Conservation (phyloP, 208 protist genomes). For the Crithidia bombi region DNA sequence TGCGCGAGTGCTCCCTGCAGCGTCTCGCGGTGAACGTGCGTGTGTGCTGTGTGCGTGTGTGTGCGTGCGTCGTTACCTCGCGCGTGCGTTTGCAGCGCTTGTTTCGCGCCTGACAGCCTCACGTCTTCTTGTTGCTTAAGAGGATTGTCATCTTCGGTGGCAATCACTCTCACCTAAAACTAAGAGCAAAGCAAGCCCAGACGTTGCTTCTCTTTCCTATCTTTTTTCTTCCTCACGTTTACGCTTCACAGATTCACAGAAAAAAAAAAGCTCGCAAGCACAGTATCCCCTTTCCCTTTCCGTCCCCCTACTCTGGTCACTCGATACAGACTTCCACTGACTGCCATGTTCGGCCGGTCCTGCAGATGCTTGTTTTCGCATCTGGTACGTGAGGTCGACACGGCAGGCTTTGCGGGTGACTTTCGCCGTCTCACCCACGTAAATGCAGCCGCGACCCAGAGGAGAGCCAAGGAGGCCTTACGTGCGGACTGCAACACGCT, state of each 20-base stretch:
- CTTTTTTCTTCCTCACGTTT: slow-evolving; percentile 17
- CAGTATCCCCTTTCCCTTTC: slow-evolving; percentile 10
- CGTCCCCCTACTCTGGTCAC: slow-evolving; percentile 8
- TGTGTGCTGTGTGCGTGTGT: too few relatives aligned
- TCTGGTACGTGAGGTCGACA: slow-evolving; percentile 80
- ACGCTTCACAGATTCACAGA: not conserved
- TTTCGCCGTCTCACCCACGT: slow-evolving; percentile 58
- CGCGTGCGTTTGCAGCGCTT: too few relatives aligned
- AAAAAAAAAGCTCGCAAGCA: not conserved
- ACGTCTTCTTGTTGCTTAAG: too few relatives aligned
- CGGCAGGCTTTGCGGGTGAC: slow-evolving; percentile 73
- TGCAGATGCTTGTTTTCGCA: slow-evolving; percentile 30
- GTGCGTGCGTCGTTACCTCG: too few relatives aligned
- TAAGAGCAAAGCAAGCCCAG: too few relatives aligned
- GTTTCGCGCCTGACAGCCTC: too few relatives aligned
- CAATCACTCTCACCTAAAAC: too few relatives aligned
- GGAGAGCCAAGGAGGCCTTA: slow-evolving; percentile 42
- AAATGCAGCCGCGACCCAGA: slow-evolving; percentile 38
- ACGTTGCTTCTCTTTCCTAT: not conserved
- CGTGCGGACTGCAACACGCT: slow-evolving; percentile 59
- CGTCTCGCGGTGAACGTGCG: too few relatives aligned
- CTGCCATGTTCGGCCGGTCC: slow-evolving; percentile 23
- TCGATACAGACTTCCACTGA: not conserved
- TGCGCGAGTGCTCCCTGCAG: too few relatives aligned
- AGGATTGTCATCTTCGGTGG: too few relatives aligned